Conservation (phyloP, 148 eudicot species). For the Polygonum aviculare region DNA sequence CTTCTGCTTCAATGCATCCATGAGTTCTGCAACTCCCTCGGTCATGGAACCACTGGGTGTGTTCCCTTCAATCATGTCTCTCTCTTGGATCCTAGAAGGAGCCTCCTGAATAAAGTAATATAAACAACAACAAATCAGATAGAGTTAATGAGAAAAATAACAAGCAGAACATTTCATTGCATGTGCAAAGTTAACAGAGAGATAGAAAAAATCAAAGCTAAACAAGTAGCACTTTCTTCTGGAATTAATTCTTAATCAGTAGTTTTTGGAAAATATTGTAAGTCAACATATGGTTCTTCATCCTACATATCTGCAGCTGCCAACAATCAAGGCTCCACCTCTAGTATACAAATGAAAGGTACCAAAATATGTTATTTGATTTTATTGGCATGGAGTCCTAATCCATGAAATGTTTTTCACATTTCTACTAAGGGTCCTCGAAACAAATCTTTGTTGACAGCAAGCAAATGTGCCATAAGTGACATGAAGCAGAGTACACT, state of each 20-base stretch:
- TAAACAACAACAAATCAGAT: background rate
- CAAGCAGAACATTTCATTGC: background rate
- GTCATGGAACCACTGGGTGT: constrained; percentile 12
- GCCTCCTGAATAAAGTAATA: background rate
- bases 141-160: background rate
- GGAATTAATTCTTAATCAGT: background rate
- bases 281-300: background rate
- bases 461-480: background rate
- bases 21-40: constrained; percentile 60
- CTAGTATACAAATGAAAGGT: background rate
- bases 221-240: background rate
- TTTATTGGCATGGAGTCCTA: background rate
- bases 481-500: background rate
- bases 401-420: background rate
- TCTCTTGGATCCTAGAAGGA: constrained; percentile 3
- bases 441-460: background rate
- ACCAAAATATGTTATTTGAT: background rate
- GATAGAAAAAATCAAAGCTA: background rate
- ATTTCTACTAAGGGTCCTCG: background rate
- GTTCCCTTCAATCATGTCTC: constrained; percentile 2
- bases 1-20: constrained; percentile 67
- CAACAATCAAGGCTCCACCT: background rate
- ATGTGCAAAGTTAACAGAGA: background rate
- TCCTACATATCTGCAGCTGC: background rate
- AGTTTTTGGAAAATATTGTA: background rate